Base-by-base conservation (phyloP, 768 basidiomycete species). In the Kondoa malvinella region DNA sequence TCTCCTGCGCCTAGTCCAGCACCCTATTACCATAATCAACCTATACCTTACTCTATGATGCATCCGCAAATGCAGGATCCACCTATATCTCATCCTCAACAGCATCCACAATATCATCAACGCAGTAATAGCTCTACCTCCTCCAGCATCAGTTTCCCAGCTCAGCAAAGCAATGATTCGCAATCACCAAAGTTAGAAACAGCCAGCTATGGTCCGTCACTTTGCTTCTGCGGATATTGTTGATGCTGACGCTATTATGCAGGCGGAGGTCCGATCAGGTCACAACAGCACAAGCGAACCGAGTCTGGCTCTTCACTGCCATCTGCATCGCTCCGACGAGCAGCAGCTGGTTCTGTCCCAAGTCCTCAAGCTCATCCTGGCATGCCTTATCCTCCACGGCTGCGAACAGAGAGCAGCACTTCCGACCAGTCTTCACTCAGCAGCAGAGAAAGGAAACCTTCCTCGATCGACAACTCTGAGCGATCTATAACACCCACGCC, bases 401-500 rank as follows among this genome's bases (percentile, higher is more conserved):
- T 63, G 29, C 3, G 61, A 32, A 27, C 27, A 27, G 61, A 63
- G n/a, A 63, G 61, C 32, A 17, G 15, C 3, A 33, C 61, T 16
- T 63, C 61, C 3, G 3, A 16, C 61, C 27, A 32, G 4, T 27
- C 61, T 12, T 31, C 29, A 4, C 16, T 12, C n/a, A 56, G 50
- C 50, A 12, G 14, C 27, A 60, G 58, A 14, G 25, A 60, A 12
- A 30, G 26, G n/a, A 27, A 32, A 17, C 15, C 61, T 32, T 63
- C 61, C 29, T 63, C 61, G n/a, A 27, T 17, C 61, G 58, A 25
- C 15, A 14, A 25, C 25, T 59, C 58, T 25, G 58, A 59, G 27
- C 21, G 58, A 14, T 63, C 61, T 15, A 32, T 63, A 31, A 63
- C 61, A 16, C 61, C 61, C 3, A 63, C 61, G 8, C 61, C 58